A percentile compares a stretch with the other conserved stretches of the same genome.
phyloP scores from a whole-genome alignment of 805 yeast species.

The Yarrowia sp. region DNA sequence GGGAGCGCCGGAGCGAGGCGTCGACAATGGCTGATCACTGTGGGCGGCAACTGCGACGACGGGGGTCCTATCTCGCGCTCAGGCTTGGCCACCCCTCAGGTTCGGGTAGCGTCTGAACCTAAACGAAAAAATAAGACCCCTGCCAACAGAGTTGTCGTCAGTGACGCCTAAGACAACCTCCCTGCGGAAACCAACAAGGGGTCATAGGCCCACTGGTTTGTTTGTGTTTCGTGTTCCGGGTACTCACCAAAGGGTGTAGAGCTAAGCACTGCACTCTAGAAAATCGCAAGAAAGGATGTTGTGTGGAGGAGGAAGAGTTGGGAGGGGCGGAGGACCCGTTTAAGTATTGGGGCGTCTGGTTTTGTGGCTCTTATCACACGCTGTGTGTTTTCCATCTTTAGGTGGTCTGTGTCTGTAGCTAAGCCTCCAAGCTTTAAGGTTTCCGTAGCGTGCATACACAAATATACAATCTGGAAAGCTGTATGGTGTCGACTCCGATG shows the following conservation, averaged over 20 bases:
- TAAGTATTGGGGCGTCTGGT: not conserved
- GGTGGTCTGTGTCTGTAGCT: no score
- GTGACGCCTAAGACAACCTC: conserved; percentile 15
- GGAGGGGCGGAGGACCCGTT: not conserved
- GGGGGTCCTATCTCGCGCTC: no score
- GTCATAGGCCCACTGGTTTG: conserved; percentile 4
- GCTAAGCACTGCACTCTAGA: conserved; percentile 23
- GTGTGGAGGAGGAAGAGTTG: not conserved
- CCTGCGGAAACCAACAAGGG: conserved; percentile 24
- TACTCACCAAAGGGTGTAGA: conserved; percentile 20
- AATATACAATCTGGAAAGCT: not conserved
- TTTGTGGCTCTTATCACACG: conserved; percentile 15
- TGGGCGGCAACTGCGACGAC: not conserved
- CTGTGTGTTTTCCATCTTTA: conserved; percentile 3
- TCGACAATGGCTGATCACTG: not conserved
- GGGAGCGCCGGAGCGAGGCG: not conserved
- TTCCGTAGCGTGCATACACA: not conserved
- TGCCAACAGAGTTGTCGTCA: conserved; percentile 19
- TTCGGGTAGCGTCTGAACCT: not conserved
- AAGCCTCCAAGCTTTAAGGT: not conserved
- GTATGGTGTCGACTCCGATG: not conserved
- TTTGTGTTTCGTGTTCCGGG: not conserved
- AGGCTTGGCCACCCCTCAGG: conserved; percentile 5
- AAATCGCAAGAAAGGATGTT: conserved; percentile 6
- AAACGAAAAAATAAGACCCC: conserved; percentile 14